Base-by-base conservation (phyloP, 2,329 filamentous ascomycete genomes). In the Colletotrichum phormii region DNA sequence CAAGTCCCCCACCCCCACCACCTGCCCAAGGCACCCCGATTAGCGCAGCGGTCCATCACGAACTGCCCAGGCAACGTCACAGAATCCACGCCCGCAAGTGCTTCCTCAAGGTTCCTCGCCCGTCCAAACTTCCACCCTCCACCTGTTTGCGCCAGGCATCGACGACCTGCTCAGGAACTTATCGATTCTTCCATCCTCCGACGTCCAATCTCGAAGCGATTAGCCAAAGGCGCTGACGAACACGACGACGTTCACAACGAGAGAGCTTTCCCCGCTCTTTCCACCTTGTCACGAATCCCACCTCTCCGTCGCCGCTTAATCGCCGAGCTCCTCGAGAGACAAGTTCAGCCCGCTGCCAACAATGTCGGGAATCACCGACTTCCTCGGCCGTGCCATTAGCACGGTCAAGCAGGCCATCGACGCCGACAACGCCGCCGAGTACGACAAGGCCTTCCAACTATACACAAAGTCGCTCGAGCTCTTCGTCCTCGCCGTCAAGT, bases 401-500 rank as follows among this genome's bases (percentile, higher is more conserved):
- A 93, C 94, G 83, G 96, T 99, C 80, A 97, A 98, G 85, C 97
- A 97, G 84, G 97, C 97, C 77, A 98, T 99, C 86, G 95, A 98
- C 82, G 92, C 94, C 78, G 97, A 99, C 86, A 97, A 96, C 77
- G 93, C 94, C 58, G 95, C 95, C 81, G 95, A 98, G 82, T 99
- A 99, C 85, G 95, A 98, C 79, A 96, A 97, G 84, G 97, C 97
- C 69, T 98, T 98, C 83, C 94, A 98, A 81, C 89, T 93, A 75
- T 99, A 99, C 90, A 98, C 98, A 87, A 92, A 95, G 77, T 93
- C 96, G 64, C 93, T 99, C 78, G 96, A 99, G 85, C 91, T 98
- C 71, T 99, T 98, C 88, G 98, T 99, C 94, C 93, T 98, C 74
- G 97, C 97, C 42, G 89, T 99, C 73, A 99, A 99, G 88, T 99